phyloP scores from a whole-genome alignment of 345 rosid genomes.

The Euphorbia peplus region DNA sequence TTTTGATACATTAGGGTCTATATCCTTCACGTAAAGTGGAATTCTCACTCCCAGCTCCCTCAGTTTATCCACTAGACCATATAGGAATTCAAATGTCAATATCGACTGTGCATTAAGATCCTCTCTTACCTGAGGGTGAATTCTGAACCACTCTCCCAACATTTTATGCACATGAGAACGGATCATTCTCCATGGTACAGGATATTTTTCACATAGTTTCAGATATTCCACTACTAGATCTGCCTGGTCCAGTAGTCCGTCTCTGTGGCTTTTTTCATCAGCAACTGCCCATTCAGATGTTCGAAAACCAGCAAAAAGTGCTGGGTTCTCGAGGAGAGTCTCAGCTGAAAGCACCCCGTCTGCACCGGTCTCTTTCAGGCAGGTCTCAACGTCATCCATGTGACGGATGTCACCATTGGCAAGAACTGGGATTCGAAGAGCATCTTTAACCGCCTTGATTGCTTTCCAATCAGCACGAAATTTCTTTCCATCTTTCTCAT shows the following conservation, averaged over 20 bases:
- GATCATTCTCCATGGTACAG: slow-evolving; percentile 94
- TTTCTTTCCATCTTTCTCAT: slow-evolving; percentile 84
- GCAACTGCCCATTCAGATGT: slow-evolving; percentile 58
- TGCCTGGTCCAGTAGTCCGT: slow-evolving; percentile 73
- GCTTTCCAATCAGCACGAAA: slow-evolving; percentile 74
- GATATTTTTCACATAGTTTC: slow-evolving; percentile 76
- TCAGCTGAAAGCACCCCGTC: slow-evolving; percentile 98
- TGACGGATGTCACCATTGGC: slow-evolving; percentile 90
- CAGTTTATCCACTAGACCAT: slow-evolving; percentile 58
- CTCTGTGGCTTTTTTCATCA: slow-evolving; percentile 38
- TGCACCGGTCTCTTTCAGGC: slow-evolving; percentile 68
- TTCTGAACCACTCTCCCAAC: slow-evolving; percentile 83
- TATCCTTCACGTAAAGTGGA: slow-evolving; percentile 59
- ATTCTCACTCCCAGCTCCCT: slow-evolving; percentile 59
- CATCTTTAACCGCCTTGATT: slow-evolving; percentile 73
- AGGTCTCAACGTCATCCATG: slow-evolving; percentile 63
- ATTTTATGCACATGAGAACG: slow-evolving; percentile 85
- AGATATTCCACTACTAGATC: slow-evolving; percentile 71
- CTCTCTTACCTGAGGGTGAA: slow-evolving; percentile 76
- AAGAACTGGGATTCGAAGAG: slow-evolving; percentile 77
- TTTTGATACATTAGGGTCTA: slow-evolving; percentile 1
- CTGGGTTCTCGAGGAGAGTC: slow-evolving; percentile 91
- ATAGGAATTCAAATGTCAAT: slow-evolving; percentile 77
- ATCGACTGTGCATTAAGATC: slow-evolving; percentile 65
- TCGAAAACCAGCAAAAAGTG: slow-evolving; percentile 77